phyloP scores from a whole-genome alignment of 257 asterid genomes.

The Solanum chmielewskii region DNA sequence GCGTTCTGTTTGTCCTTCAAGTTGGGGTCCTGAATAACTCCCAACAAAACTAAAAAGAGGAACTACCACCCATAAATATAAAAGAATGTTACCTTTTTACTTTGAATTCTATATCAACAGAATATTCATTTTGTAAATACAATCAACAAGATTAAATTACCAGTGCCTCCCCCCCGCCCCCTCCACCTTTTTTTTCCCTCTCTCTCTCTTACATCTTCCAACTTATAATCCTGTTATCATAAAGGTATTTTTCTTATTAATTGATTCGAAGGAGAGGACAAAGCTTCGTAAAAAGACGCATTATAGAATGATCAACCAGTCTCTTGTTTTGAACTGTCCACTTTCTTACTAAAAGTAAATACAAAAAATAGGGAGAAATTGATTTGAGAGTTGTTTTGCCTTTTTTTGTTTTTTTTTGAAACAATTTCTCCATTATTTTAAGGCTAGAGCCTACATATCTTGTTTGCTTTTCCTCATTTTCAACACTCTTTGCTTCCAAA shows the following conservation, averaged over 20 bases:
- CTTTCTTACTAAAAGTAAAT: neutral
- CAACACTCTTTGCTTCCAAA: neutral
- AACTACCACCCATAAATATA: neutral
- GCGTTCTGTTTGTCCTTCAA: neutral
- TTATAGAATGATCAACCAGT: neutral
- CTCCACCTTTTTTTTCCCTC: neutral
- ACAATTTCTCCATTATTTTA: neutral
- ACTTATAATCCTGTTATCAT: neutral
- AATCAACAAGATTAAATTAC: neutral
- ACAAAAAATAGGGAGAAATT: neutral
- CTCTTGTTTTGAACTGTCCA: neutral
- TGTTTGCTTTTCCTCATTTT: neutral
- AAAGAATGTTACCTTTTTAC: neutral
- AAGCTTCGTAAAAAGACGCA: neutral
- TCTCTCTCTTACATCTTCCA: neutral
- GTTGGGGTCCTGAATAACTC: neutral
- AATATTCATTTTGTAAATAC: neutral
- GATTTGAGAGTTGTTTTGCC: neutral
- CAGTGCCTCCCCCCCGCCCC: neutral
- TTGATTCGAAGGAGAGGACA: neutral
- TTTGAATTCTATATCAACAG: neutral
- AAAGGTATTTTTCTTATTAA: neutral
- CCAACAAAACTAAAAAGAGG: neutral
- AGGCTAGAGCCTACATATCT: neutral
- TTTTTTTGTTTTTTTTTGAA: neutral